phyloP scores from a whole-genome alignment of 2,329 filamentous ascomycete species.

The Aureobasidium sp. region DNA sequence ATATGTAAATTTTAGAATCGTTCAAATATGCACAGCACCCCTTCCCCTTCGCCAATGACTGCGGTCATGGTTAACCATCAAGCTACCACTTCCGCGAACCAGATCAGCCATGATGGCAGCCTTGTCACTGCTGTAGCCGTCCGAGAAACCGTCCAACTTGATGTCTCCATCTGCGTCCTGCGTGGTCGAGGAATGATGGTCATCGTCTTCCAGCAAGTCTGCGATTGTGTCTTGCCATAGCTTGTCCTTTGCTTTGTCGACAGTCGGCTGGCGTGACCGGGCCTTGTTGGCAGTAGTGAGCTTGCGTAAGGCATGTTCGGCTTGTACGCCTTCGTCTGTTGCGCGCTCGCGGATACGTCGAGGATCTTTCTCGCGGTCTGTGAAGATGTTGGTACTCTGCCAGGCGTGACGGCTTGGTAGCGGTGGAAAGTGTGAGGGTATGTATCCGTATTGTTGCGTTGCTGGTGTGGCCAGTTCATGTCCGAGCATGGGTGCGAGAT shows the following conservation, averaged over 20 bases:
- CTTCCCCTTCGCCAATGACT: conserved; percentile 60
- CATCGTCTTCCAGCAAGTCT: conserved; percentile 46
- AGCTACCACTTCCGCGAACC: conserved; percentile 39
- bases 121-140: conserved; percentile 28
- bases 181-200: conserved; percentile 28
- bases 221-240: conserved; percentile 65
- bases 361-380: conserved; percentile 64
- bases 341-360: conserved; percentile 66
- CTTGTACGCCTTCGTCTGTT: conserved; percentile 70
- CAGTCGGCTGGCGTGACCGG: conserved; percentile 1
- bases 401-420: conserved; percentile 73
- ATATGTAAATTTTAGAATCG: background rate
- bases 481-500: conserved; percentile 57
- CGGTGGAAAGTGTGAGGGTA: conserved; percentile 66
- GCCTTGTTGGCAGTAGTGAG: conserved; percentile 49
- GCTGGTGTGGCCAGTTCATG: conserved; percentile 54
- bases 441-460: conserved; percentile 56
- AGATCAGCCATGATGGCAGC: conserved; percentile 32
- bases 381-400: conserved; percentile 64
- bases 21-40: conserved; percentile 15
- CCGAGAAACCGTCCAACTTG: conserved; percentile 26
- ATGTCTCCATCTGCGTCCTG: conserved; percentile 32
- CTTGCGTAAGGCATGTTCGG: conserved; percentile 70
- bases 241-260: conserved; percentile 44
- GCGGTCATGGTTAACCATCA: conserved; percentile 67